Percentiles rank a stretch among this genome's conserved stretches.
Conservation (phyloP, 768 basidiomycete genomes). For the Vararia minispora region DNA sequence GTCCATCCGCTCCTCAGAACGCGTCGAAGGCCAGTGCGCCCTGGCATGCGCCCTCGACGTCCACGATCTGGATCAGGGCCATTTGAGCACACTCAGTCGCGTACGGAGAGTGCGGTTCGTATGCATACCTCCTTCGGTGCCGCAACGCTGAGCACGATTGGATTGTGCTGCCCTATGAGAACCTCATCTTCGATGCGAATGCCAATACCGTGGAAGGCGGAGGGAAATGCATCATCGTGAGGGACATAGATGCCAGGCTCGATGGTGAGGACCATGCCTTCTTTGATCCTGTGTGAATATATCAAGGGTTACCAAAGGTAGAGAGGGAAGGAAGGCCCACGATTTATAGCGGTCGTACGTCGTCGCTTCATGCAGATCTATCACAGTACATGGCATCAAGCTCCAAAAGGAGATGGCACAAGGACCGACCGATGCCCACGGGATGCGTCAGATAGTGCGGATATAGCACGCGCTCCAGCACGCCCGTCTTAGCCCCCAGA, state of each 20-base stretch:
- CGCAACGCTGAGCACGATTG: conserved; percentile 50
- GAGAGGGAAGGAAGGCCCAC: conserved; percentile 25
- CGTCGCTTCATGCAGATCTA: conserved; percentile 84
- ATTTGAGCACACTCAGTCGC: not conserved
- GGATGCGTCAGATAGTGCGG: conserved; percentile 92
- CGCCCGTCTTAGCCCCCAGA: conserved; percentile 30
- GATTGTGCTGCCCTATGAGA: conserved; percentile 49
- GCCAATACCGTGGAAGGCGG: conserved; percentile 81
- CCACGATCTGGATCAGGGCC: conserved; percentile 35
- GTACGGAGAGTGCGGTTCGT: not conserved
- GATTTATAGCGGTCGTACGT: conserved; percentile 41
- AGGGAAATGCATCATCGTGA: conserved; percentile 65
- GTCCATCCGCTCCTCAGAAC: conserved; percentile 27
- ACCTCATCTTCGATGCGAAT: conserved; percentile 92
- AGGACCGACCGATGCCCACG: conserved; percentile 68
- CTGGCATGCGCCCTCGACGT: conserved; percentile 74
- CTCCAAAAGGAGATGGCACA: not conserved
- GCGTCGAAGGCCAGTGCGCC: conserved; percentile 56
- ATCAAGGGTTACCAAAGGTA: conserved; percentile 4
- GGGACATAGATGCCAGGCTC: conserved; percentile 78
- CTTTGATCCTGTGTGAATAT: conserved; percentile 40
- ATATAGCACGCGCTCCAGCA: conserved; percentile 67
- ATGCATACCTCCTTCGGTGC: conserved; percentile 71
- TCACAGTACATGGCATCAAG: not conserved
- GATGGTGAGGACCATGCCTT: conserved; percentile 28